A percentile compares a stretch with the other conserved stretches of the same genome.
These are phyloP conservation scores for Sporothrix mexicana DNA, from an alignment of 2,329 filamentous ascomycete genomes.

Conservation along the genomic window DNA sequence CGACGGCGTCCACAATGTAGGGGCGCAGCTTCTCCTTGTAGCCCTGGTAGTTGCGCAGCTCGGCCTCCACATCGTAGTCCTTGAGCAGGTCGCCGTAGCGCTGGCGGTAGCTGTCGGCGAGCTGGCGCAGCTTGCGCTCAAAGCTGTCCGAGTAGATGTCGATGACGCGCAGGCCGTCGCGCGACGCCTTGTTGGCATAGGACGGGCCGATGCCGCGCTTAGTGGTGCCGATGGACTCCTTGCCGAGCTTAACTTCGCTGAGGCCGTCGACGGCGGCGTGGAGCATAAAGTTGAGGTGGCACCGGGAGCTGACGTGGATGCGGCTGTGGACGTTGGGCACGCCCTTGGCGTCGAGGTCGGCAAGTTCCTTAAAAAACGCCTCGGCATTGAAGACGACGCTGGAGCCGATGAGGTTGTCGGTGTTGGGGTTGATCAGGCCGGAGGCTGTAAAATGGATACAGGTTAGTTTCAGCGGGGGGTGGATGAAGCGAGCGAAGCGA, in stretches of 20 bases:
- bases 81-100: constrained; percentile 63
- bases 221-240: constrained; percentile 39
- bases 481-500: constrained; percentile 49
- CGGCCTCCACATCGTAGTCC: constrained; percentile 70
- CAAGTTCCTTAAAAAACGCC: constrained; percentile 52
- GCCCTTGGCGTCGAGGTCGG: constrained; percentile 50
- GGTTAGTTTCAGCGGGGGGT: background rate
- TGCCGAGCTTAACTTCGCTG: constrained; percentile 46
- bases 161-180: constrained; percentile 69
- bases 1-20: constrained; percentile 68
- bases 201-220: constrained; percentile 39
- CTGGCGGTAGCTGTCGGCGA: constrained; percentile 69
- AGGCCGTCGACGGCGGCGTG: constrained; percentile 70
- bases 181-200: constrained; percentile 61
- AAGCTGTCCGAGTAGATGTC: constrained; percentile 74
- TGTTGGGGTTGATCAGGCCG: constrained; percentile 73
- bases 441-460: constrained; percentile 49
- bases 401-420: constrained; percentile 75
- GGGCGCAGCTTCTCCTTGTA: constrained; percentile 63
- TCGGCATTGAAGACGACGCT: constrained; percentile 69
- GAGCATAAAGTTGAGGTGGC: constrained; percentile 68
- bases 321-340: constrained; percentile 49
- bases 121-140: constrained; percentile 66
- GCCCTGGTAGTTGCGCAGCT: constrained; percentile 66
- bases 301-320: constrained; percentile 68